phyloP scores from a whole-genome alignment of 1,284 basidiomycete genomes.

The Cutaneotrichosporon arboriforme region DNA sequence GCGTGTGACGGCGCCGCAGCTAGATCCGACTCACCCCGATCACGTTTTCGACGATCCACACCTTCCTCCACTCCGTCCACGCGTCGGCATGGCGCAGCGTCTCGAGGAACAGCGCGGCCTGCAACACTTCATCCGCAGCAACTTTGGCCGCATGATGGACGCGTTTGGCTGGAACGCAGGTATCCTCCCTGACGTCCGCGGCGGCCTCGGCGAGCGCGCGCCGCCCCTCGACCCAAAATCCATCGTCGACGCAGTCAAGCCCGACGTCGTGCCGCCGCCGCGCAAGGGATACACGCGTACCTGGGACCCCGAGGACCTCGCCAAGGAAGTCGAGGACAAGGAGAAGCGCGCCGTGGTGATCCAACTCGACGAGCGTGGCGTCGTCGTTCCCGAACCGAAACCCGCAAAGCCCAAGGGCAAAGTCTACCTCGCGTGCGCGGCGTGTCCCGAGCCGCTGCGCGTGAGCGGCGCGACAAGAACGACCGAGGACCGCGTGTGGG shows the following conservation, averaged over 20 bases:
- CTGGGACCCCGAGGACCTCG: slow-evolving; percentile 27
- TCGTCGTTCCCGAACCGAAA: slow-evolving; percentile 15
- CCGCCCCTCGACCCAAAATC: neutral
- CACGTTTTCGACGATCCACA: neutral
- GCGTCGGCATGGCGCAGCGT: no score
- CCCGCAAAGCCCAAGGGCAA: slow-evolving; percentile 12
- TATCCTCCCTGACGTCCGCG: neutral
- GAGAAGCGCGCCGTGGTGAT: slow-evolving; percentile 1
- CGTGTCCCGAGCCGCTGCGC: slow-evolving; percentile 36
- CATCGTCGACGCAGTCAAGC: slow-evolving; percentile 21
- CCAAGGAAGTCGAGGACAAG: slow-evolving; percentile 5
- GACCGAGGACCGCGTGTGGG: slow-evolving; percentile 38
- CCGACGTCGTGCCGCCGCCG: slow-evolving; percentile 8
- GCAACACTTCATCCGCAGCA: neutral
- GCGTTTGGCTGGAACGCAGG: neutral
- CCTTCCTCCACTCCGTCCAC: no score
- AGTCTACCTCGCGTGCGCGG: slow-evolving; percentile 34
- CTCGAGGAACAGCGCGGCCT: no score
- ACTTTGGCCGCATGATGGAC: neutral
- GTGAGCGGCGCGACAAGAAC: slow-evolving; percentile 30
- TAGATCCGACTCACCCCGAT: neutral
- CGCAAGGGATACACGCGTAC: slow-evolving; percentile 20
- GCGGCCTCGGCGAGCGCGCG: neutral
- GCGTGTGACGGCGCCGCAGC: neutral
- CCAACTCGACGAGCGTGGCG: slow-evolving; percentile 28